Base-by-base conservation (phyloP, 1,139 yeast genomes). In the Scheffersomyces parashehatae region DNA sequence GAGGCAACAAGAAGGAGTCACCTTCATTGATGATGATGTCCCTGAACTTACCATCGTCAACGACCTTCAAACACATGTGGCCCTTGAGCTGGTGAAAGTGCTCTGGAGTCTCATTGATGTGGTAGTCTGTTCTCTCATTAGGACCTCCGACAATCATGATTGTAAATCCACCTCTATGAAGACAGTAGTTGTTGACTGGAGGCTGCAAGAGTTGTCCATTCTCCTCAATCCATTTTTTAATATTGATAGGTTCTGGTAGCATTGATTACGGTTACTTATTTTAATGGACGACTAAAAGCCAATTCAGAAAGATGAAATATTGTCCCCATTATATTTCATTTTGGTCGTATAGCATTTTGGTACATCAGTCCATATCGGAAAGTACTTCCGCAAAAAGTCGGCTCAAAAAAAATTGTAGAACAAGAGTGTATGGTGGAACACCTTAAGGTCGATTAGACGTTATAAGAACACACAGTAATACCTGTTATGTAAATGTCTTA, bases 141-240 rank as follows among this genome's bases (percentile, higher is more conserved):
- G 97, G 97, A 0, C 97, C 98, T 6, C 97, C 97, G 2, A 91
- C 96, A 40, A 82, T 81, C 97, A 91, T 91, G 36, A 89, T 88
- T 1, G 97, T 90, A 59, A 88, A 88, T 0, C 97, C 97, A 3
- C 95, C 96, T 39, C 90, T 76, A 61, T 91, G 96, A 29, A 90
- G 80, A 59, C 97, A 88, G 65, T 67, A 91, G 62, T 91, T 91
- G 66, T 89, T 90, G 26, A 91, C 97, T 1, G 97, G 97, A 2
- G 97, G 97, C 60, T 88, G 83, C 35, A 91, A 75, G 24, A 88
- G 73, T 50, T 86, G 81, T 24, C 75, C 71, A 64, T 91, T 88
- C 57, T 88, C 96, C 41, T 73, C 73, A 15, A 91, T 77, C 97
- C 97, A 90, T 55, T 81, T 79, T 30, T 82, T 78, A 51, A 90